These are phyloP conservation scores for Penicillium psychrofluorescens DNA, from an alignment of 495 filamentous ascomycete genomes.

Conservation along the genomic window DNA sequence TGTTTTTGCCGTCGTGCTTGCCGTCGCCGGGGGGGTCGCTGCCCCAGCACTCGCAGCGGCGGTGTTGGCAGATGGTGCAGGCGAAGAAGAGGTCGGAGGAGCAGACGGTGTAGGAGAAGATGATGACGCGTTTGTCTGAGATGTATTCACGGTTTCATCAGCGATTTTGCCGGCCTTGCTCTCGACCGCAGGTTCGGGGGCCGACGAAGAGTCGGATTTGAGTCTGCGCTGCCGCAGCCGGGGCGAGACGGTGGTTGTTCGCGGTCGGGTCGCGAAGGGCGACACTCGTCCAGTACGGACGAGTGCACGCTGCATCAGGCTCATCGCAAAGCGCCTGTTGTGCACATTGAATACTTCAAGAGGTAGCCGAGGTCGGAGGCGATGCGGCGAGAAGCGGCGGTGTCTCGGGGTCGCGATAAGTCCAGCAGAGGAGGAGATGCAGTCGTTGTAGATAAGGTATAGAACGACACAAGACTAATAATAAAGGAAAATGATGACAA, in stretches of 20 bases:
- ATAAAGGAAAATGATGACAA: too few relatives aligned
- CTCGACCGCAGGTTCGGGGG: constrained; percentile 3
- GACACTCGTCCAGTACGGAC: neutral
- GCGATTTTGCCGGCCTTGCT: neutral
- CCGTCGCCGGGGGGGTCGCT: constrained; percentile 21
- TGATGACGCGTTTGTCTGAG: neutral
- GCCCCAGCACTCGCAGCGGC: constrained; percentile 10
- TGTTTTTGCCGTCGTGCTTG: constrained; percentile 37
- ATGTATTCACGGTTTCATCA: constrained; percentile 2
- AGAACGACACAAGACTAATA: too few relatives aligned
- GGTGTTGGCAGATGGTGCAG: constrained; percentile 1
- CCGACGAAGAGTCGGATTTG: constrained; percentile 2
- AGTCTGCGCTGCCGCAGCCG: constrained; percentile 11
- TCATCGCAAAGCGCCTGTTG: constrained; percentile 10
- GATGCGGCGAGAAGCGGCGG: too few relatives aligned
- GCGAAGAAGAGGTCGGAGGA: neutral
- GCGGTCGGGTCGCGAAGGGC: constrained; percentile 13
- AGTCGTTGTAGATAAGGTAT: too few relatives aligned
- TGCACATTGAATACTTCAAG: neutral
- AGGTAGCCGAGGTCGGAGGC: too few relatives aligned
- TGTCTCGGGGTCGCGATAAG: too few relatives aligned
- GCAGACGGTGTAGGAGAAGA: neutral
- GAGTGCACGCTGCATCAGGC: constrained; percentile 11
- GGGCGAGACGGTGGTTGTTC: constrained; percentile 1
- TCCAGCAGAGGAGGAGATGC: too few relatives aligned